Conservation (phyloP, 2,329 filamentous ascomycete species). For the Fusarium odoratissimum region DNA sequence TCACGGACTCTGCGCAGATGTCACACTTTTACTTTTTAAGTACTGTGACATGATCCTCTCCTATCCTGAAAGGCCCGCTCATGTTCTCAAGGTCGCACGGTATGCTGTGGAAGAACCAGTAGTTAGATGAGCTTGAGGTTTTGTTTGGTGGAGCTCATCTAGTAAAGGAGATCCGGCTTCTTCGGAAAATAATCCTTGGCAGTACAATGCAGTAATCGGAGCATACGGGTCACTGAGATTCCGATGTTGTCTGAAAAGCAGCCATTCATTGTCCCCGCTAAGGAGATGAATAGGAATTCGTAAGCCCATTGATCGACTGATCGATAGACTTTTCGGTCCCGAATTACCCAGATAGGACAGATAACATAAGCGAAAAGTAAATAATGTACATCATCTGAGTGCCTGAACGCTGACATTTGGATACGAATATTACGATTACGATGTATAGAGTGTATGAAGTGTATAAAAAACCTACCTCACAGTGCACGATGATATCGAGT, state of each 20-base stretch:
- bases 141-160: conserved; percentile 13
- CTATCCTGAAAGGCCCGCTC: background rate
- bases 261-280: background rate
- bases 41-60: background rate
- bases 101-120: background rate
- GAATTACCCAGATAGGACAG: conserved; percentile 25
- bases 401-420: background rate
- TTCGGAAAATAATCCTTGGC: conserved; percentile 35
- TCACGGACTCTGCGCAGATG: background rate
- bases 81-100: background rate
- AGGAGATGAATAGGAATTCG: conserved; percentile 8
- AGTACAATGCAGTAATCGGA: conserved; percentile 18
- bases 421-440: conserved; percentile 18
- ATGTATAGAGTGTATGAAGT: background rate
- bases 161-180: conserved; percentile 31
- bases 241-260: conserved; percentile 11
- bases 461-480: background rate
- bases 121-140: background rate
- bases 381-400: background rate
- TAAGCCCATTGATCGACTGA: conserved; percentile 29
- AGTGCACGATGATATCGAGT: background rate
- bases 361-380: conserved; percentile 1
- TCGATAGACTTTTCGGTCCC: conserved; percentile 7
- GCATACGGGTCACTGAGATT: conserved; percentile 26
- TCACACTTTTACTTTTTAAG: too few species aligned